Percentiles rank a stretch among this genome's conserved stretches.
Conservation (phyloP, 257 asterid species). For the Solanum pennellii region DNA sequence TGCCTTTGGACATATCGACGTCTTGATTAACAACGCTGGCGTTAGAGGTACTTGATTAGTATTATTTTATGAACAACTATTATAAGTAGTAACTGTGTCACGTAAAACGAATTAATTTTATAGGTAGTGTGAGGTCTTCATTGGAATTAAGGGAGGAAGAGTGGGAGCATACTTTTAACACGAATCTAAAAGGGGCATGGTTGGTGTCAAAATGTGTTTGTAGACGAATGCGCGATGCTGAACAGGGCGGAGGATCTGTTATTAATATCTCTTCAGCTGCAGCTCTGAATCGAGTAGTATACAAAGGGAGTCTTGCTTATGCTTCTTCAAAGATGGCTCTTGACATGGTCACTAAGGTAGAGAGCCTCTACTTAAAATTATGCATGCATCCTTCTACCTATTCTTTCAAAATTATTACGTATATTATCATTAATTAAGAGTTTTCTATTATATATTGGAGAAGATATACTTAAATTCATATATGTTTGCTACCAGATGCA, state of each 20-base stretch:
- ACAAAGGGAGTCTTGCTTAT: conserved; percentile 8
- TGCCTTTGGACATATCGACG: conserved; percentile 39
- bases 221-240: background rate
- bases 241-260: background rate
- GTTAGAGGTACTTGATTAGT: conserved; percentile 23
- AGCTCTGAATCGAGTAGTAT: background rate
- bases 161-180: background rate
- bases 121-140: background rate
- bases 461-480: too few relatives aligned
- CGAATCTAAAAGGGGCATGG: background rate
- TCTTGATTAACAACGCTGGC: conserved; percentile 45
- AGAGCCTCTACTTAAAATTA: background rate
- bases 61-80: too few relatives aligned
- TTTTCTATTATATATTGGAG: too few relatives aligned
- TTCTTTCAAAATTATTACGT: too few relatives aligned
- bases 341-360: background rate
- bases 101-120: background rate
- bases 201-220: background rate
- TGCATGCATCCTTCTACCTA: too few relatives aligned
- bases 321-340: conserved; percentile 12
- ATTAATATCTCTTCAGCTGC: background rate
- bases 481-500: too few relatives aligned
- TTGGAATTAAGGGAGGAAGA: background rate
- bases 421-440: background rate
- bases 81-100: background rate